Percentiles rank a stretch among this genome's conserved stretches.
These are phyloP conservation scores for Didymella keratinophila DNA, from an alignment of 2,329 filamentous ascomycete species.

Conservation along the genomic window DNA sequence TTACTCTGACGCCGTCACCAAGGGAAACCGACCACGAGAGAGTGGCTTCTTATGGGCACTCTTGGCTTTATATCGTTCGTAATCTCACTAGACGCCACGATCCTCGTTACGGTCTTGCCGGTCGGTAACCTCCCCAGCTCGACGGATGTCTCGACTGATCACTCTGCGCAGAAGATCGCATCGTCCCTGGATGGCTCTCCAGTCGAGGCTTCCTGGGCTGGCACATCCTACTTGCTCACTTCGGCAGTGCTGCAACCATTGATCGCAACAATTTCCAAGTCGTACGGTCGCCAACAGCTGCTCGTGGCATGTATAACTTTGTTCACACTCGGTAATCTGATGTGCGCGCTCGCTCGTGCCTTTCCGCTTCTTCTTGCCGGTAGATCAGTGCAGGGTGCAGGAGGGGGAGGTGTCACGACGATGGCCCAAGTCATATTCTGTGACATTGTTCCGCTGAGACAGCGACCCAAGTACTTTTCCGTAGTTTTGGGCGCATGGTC, in stretches of 20 bases:
- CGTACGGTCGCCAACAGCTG: slow-evolving; percentile 40
- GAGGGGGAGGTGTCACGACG: slow-evolving; percentile 51
- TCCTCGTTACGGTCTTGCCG: slow-evolving; percentile 36
- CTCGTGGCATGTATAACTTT: background rate
- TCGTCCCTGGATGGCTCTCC: slow-evolving; percentile 29
- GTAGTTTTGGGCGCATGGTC: slow-evolving; percentile 57
- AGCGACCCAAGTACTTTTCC: slow-evolving; percentile 52
- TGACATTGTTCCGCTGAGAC: slow-evolving; percentile 54
- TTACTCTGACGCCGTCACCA: slow-evolving; percentile 3
- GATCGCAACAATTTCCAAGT: slow-evolving; percentile 50
- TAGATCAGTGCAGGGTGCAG: slow-evolving; percentile 35
- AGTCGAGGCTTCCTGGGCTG: slow-evolving; percentile 71
- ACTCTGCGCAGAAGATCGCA: slow-evolving; percentile 23
- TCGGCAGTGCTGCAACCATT: slow-evolving; percentile 67
- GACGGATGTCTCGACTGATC: slow-evolving; percentile 1
- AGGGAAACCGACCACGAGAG: background rate
- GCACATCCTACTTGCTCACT: slow-evolving; percentile 73
- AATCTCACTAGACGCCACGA: slow-evolving; percentile 39
- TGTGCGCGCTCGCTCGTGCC: background rate
- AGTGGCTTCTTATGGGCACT: slow-evolving; percentile 23
- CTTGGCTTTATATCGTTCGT: slow-evolving; percentile 36
- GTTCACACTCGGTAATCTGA: background rate
- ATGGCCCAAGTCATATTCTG: slow-evolving; percentile 55
- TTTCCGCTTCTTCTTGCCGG: background rate
- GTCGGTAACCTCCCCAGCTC: slow-evolving; percentile 20